Conservation (phyloP, 371 early-diverging fungal species). For the Encephalitozoon intestinalis region DNA sequence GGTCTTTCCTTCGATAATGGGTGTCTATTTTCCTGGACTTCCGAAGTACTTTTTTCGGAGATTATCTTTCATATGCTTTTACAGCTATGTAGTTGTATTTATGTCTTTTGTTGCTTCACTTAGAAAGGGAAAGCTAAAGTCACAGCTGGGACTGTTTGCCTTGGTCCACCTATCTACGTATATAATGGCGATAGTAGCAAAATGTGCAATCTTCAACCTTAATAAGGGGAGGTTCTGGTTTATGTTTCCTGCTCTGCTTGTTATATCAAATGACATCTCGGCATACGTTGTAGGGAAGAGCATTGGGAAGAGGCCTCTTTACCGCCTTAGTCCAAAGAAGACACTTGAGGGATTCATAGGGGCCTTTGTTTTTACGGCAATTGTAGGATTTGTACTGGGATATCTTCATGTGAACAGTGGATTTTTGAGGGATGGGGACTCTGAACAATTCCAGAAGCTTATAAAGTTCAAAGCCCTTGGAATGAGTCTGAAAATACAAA, state of each 20-base stretch:
- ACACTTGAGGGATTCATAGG: conserved; percentile 98
- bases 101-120: conserved; percentile 81
- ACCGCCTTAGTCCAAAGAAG: conserved; percentile 89
- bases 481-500: conserved; percentile 51
- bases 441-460: background rate
- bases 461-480: background rate
- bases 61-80: background rate
- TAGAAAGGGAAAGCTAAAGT: conserved; percentile 69
- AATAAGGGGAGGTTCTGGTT: conserved; percentile 91
- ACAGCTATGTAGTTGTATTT: conserved; percentile 64
- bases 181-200: conserved; percentile 74
- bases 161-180: conserved; percentile 86
- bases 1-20: conserved; percentile 21
- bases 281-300: conserved; percentile 91
- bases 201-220: conserved; percentile 84
- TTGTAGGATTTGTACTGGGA: conserved; percentile 71
- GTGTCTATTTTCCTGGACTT: background rate
- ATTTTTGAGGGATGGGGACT: conserved; percentile 5
- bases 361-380: conserved; percentile 73
- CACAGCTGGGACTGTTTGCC: conserved; percentile 82
- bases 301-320: conserved; percentile 81
- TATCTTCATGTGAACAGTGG: conserved; percentile 30
- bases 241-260: conserved; percentile 75
- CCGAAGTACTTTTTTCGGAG: background rate
- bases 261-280: conserved; percentile 89